Percentiles rank a stretch among this genome's conserved stretches.
Conservation (phyloP, 2,329 filamentous ascomycete species). For the Coniochaeta pulveracea region DNA sequence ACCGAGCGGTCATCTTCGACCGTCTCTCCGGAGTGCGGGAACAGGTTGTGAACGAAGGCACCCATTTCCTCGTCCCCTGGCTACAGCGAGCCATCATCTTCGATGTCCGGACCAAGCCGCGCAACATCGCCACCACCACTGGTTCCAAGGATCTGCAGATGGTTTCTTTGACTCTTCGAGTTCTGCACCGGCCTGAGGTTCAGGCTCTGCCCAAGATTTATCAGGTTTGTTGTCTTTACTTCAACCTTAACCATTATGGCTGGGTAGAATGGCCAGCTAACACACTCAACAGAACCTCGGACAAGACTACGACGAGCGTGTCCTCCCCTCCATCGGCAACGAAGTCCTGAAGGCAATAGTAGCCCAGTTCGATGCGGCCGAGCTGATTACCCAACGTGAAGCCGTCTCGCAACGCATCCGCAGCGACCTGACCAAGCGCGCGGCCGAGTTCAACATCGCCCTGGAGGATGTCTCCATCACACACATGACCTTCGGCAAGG, state of each 20-base stretch:
- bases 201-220: constrained; percentile 93
- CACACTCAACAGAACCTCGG: constrained; percentile 72
- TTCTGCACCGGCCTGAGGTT: constrained; percentile 90
- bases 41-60: constrained; percentile 85
- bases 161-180: constrained; percentile 95
- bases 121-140: constrained; percentile 95
- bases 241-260: not conserved
- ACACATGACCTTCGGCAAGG: constrained; percentile 99
- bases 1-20: constrained; percentile 96
- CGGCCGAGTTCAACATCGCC: constrained; percentile 95
- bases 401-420: constrained; percentile 93
- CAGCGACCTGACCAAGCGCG: constrained; percentile 81
- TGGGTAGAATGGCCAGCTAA: too few species aligned
- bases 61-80: constrained; percentile 94
- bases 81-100: constrained; percentile 90
- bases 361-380: constrained; percentile 95
- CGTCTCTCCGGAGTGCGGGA: constrained; percentile 87
- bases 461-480: constrained; percentile 98
- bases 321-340: constrained; percentile 96
- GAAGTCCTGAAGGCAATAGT: constrained; percentile 98
- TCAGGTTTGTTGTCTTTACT: constrained; percentile 53
- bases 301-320: constrained; percentile 95
- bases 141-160: constrained; percentile 99
- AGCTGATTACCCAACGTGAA: constrained; percentile 98
- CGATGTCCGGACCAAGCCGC: constrained; percentile 92